Percentiles rank a stretch among this genome's conserved stretches.
Conservation (phyloP, 768 basidiomycete species). For the Panus rudis region DNA sequence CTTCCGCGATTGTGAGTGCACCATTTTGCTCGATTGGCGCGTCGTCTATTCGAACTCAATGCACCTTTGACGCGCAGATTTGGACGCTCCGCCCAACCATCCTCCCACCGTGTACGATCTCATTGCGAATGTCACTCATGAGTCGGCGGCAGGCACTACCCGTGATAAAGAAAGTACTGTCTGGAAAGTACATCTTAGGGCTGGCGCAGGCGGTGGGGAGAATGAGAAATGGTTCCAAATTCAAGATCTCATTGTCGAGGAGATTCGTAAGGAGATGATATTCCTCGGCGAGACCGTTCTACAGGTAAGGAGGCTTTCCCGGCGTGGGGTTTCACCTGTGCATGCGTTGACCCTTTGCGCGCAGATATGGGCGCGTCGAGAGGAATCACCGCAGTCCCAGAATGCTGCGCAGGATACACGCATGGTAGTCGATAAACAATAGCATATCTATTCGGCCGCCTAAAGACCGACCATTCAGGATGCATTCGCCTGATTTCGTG, state of each 20-base stretch:
- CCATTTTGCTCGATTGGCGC: background rate
- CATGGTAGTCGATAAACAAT: slow-evolving; percentile 28
- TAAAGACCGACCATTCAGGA: no score
- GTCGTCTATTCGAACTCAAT: background rate
- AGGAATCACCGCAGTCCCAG: slow-evolving; percentile 7
- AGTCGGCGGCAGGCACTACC: slow-evolving; percentile 93
- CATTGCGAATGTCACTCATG: slow-evolving; percentile 91
- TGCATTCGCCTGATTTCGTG: no score
- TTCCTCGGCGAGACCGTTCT: slow-evolving; percentile 95
- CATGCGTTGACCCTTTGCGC: slow-evolving; percentile 1
- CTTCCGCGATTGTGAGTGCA: slow-evolving; percentile 77
- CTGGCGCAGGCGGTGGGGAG: slow-evolving; percentile 69
- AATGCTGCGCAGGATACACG: slow-evolving; percentile 17
- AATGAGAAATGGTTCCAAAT: slow-evolving; percentile 94
- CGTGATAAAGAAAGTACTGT: slow-evolving; percentile 86
- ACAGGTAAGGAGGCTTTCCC: slow-evolving; percentile 58
- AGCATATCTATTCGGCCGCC: no score
- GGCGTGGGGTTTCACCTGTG: background rate
- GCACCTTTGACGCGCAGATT: slow-evolving; percentile 42
- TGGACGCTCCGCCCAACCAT: slow-evolving; percentile 59
- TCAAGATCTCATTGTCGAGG: slow-evolving; percentile 93
- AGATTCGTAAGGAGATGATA: slow-evolving; percentile 96
- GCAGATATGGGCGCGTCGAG: slow-evolving; percentile 25
- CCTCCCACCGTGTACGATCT: slow-evolving; percentile 81
- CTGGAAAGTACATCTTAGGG: slow-evolving; percentile 87